These are phyloP conservation scores for Plasmodiophora brassicae DNA, from an alignment of 208 protist genomes.

Conservation along the genomic window DNA sequence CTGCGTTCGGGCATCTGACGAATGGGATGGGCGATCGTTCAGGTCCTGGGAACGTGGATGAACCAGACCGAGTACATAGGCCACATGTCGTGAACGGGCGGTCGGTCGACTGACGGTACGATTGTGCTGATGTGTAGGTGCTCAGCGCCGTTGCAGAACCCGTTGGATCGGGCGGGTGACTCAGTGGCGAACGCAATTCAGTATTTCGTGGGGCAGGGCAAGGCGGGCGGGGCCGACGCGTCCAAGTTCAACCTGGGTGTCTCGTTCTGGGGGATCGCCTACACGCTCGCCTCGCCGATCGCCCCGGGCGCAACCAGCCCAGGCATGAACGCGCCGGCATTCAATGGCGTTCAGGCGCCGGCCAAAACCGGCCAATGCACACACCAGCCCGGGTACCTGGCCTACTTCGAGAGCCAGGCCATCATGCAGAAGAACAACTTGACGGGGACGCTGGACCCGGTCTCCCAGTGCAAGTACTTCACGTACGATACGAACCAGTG, in stretches of 20 bases:
- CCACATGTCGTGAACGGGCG: too few relatives aligned
- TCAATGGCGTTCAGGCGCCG: neutral
- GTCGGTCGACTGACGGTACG: too few relatives aligned
- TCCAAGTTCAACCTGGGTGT: neutral
- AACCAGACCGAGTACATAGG: neutral
- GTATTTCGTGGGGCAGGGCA: neutral
- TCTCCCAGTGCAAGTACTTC: neutral
- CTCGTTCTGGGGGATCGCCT: neutral
- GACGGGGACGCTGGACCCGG: neutral
- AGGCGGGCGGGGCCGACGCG: neutral
- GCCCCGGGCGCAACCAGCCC: neutral
- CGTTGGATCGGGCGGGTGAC: neutral
- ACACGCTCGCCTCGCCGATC: neutral
- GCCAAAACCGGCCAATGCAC: neutral
- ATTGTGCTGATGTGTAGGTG: too few relatives aligned
- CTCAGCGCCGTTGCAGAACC: neutral
- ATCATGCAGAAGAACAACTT: neutral
- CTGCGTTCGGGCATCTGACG: neutral
- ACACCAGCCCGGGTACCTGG: neutral
- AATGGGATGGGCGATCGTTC: too few relatives aligned
- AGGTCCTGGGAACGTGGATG: neutral
- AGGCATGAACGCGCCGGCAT: neutral
- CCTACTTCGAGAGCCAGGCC: neutral
- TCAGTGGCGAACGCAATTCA: neutral
- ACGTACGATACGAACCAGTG: slow-evolving; percentile 19